A percentile compares a stretch with the other conserved stretches of the same genome.
These are phyloP conservation scores for Penicillium herquei DNA, from an alignment of 495 filamentous ascomycete genomes.

Conservation along the genomic window DNA sequence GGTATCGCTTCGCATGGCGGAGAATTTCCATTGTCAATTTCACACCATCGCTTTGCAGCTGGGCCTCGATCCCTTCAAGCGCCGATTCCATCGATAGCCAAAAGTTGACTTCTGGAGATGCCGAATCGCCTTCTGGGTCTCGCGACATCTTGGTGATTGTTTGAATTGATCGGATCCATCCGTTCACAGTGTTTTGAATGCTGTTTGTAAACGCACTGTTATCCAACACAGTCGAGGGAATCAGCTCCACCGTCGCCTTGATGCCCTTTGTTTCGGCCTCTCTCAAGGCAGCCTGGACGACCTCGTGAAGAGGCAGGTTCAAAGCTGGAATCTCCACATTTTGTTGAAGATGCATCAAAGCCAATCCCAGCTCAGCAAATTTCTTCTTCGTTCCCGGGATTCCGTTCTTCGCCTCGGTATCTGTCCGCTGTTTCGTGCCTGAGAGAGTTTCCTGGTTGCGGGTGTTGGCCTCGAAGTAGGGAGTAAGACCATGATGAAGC, in stretches of 20 bases:
- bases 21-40: constrained; percentile 89
- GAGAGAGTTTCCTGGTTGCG: constrained; percentile 71
- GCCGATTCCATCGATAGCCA: constrained; percentile 95
- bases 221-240: constrained; percentile 66
- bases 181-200: constrained; percentile 87
- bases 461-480: constrained; percentile 93
- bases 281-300: constrained; percentile 80
- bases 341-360: constrained; percentile 86
- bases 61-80: constrained; percentile 83
- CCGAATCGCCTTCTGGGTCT: constrained; percentile 83
- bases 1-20: constrained; percentile 92
- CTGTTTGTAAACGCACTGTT: constrained; percentile 92
- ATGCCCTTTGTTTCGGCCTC: constrained; percentile 62
- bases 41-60: constrained; percentile 85
- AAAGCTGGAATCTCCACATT: constrained; percentile 97
- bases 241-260: constrained; percentile 71
- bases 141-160: constrained; percentile 92
- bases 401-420: constrained; percentile 86
- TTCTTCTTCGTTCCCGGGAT: constrained; percentile 96
- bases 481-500: constrained; percentile 81
- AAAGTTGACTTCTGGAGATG: constrained; percentile 96
- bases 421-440: constrained; percentile 65
- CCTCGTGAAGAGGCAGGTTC: constrained; percentile 77
- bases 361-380: constrained; percentile 88
- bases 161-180: constrained; percentile 98